Evolutionary conservation across 73 alveolate species (phyloP).

Genomic region (Paramecium pentaurelia): DNA sequence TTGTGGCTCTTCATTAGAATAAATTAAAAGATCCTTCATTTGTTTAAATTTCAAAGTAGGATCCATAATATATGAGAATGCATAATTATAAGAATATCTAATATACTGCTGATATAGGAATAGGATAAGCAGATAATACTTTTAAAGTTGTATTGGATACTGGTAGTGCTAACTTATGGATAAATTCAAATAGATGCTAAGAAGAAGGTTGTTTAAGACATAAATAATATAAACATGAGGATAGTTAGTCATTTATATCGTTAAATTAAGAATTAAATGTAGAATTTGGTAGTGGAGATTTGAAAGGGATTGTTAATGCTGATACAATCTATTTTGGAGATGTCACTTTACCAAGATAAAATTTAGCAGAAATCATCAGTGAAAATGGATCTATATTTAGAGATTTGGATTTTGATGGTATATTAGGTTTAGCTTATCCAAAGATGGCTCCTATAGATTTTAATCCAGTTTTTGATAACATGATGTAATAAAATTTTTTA

Average conservation of each 20-base stretch:
- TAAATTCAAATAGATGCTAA: conserved; percentile 53
- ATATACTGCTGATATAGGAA: conserved; percentile 60
- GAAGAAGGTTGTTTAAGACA: conserved; percentile 51
- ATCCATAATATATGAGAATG: not conserved
- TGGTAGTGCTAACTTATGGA: conserved; percentile 63
- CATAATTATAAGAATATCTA: conserved; percentile 52
- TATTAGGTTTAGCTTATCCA: conserved; percentile 81
- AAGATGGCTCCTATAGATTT: conserved; percentile 68
- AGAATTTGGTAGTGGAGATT: conserved; percentile 74
- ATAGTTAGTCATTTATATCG: not conserved
- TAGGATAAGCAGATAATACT: conserved; percentile 67
- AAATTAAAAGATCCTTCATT: not conserved
- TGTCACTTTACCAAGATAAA: conserved; percentile 48
- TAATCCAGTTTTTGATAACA: conserved; percentile 66
- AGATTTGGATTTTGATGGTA: conserved; percentile 70
- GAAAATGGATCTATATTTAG: conserved; percentile 73
- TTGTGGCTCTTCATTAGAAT: not conserved
- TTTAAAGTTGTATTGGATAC: conserved; percentile 75
- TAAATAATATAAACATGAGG: not conserved
- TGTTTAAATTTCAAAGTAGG: not conserved
- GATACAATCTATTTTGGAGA: conserved; percentile 71
- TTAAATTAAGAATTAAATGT: not conserved
- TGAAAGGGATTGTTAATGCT: conserved; percentile 59
- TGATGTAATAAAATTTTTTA: conserved; percentile 61
- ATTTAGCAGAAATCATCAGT: conserved; percentile 70